Base-by-base conservation (phyloP, 2,329 filamentous ascomycete species). In the Calonectria hongkongensis region DNA sequence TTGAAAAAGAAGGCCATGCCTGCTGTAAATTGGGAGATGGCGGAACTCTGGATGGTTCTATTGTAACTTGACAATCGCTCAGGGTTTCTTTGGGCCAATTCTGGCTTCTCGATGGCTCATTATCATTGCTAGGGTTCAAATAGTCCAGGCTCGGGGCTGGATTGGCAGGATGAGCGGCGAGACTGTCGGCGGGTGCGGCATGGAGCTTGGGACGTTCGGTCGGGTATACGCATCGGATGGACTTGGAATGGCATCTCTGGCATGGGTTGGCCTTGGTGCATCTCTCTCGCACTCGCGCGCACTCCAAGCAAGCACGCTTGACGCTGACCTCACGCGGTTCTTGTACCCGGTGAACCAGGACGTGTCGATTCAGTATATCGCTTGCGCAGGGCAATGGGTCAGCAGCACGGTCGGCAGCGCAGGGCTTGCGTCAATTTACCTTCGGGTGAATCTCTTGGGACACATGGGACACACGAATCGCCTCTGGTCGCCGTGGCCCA, bases 361-460 rank as follows among this genome's bases (percentile, higher is more conserved):
- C 62, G 54, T 70, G 66, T 9, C 69, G 70, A 27, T 51, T 58
- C 5, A 74, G 47, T 2, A 72, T 62, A 30, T 72, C 68, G 21
- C 72, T 74, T 27, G 18, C 36, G 43, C 36, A 15, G 43, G 33
- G 39, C n/a, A n/a, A n/a, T 12, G 39, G 15, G 33, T 51, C 9
- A 65, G 68, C 45, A 50, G 27, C 45, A 25, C 5, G 28, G 10
- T 28, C 21, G 25, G 36, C 27, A 50, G 12, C 21, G 27, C 28
- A 1, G 54, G 33, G n/a, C 50, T 28, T 36, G 62, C 36, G 10
- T 68, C 58, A 25, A n/a, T 33, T 4, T 43, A 76, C 77, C 77
- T 79, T 47, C 77, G 66, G 12, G 73, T 70, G 2, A 79, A 79
- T 2, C 68, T 47, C 28, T 78, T 79, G 2, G 65, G 66, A 7